A percentile compares a stretch with the other conserved stretches of the same genome.
phyloP scores from a whole-genome alignment of 345 rosid species.

The Hypericum perforatum region DNA sequence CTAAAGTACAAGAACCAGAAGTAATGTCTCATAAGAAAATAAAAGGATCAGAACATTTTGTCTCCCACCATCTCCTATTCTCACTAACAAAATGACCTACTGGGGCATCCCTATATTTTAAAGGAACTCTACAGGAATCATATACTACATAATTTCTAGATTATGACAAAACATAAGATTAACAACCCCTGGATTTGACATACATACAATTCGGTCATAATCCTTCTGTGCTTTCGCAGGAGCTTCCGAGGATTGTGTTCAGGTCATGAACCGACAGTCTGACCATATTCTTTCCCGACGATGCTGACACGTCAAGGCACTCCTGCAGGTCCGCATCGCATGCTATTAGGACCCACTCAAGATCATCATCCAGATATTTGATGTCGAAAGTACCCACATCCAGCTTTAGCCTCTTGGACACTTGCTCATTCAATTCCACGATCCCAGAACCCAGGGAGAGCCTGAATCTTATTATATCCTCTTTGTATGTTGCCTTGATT shows the following conservation, averaged over 20 bases:
- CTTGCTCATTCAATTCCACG: conserved; percentile 63
- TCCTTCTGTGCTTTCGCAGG: conserved; percentile 81
- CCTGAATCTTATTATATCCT: conserved; percentile 74
- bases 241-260: conserved; percentile 60
- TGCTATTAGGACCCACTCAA: conserved; percentile 71
- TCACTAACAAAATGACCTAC: too few species aligned
- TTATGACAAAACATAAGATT: too few species aligned
- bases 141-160: too few species aligned
- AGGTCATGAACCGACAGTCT: conserved; percentile 63
- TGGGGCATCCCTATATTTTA: too few species aligned
- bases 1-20: too few species aligned
- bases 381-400: conserved; percentile 68
- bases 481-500: conserved; percentile 71
- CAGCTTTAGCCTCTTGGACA: conserved; percentile 74
- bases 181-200: conserved; percentile 3
- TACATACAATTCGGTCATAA: conserved; percentile 18
- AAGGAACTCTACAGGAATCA: too few species aligned
- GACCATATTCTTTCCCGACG: conserved; percentile 45
- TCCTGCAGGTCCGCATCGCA: conserved; percentile 80
- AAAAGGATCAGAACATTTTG: too few species aligned
- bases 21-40: too few species aligned
- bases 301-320: conserved; percentile 59
- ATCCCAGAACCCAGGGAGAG: conserved; percentile 44
- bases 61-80: too few species aligned
- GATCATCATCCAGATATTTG: conserved; percentile 78